phyloP scores from a whole-genome alignment of 176 grass and related monocot genomes.

The Zea luxurians region DNA sequence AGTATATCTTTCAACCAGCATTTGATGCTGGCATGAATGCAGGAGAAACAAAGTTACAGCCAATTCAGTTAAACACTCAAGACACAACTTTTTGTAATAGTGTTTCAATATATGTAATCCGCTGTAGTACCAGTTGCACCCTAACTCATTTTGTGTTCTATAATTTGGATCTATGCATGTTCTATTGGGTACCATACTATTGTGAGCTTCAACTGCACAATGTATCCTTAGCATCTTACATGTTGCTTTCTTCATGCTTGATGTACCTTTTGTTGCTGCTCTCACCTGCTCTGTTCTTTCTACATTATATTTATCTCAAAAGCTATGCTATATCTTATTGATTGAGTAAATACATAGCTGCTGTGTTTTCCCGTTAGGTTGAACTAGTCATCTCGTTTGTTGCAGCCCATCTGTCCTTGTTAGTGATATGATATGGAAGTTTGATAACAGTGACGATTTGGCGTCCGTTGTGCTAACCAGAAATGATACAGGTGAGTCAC shows the following conservation, averaged over 20 bases:
- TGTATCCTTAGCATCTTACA: background rate
- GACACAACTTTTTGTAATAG: too few species aligned
- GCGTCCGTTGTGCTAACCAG: constrained; percentile 57
- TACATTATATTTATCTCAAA: constrained; percentile 12
- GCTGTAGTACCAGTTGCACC: too few species aligned
- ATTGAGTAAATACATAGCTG: background rate
- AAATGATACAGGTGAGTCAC: constrained; percentile 51
- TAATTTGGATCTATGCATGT: too few species aligned
- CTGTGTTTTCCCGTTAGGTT: constrained; percentile 18
- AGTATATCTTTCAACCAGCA: too few species aligned
- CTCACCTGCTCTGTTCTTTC: background rate
- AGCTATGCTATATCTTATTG: background rate
- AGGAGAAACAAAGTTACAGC: too few species aligned
- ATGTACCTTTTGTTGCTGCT: constrained; percentile 9
- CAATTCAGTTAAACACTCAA: too few species aligned
- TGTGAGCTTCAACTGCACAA: background rate
- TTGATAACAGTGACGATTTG: constrained; percentile 47
- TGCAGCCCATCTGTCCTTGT: constrained; percentile 85
- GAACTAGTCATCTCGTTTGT: constrained; percentile 33
- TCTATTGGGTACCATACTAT: background rate
- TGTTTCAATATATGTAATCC: too few species aligned
- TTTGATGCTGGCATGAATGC: too few species aligned
- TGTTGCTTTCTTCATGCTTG: background rate
- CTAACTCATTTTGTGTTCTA: too few species aligned
- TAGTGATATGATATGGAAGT: constrained; percentile 74